phyloP scores from a whole-genome alignment of 192 early-diverging fungal species.

The Borealophlyctis nickersoniae region DNA sequence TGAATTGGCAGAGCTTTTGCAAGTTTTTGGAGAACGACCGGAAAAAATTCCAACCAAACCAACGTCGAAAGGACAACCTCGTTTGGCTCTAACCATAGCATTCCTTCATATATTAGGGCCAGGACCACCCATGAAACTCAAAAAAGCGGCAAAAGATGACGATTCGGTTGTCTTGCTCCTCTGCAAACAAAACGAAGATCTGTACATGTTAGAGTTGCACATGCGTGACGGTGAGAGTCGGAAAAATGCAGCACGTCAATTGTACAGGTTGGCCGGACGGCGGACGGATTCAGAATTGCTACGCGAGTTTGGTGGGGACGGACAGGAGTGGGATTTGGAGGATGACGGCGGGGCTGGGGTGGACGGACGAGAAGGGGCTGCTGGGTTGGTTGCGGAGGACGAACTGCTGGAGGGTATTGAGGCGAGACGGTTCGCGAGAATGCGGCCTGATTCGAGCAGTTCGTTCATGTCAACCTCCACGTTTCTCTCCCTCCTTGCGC shows the following conservation, averaged over 20 bases:
- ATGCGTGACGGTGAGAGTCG: constrained; percentile 30
- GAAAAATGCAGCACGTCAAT: neutral
- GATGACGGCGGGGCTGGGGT: neutral
- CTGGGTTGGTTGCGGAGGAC: constrained; percentile 8
- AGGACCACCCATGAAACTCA: constrained; percentile 43
- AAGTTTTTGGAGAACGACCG: constrained; percentile 3
- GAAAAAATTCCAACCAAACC: too few relatives aligned
- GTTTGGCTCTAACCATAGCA: neutral
- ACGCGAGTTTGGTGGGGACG: neutral
- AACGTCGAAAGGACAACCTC: too few relatives aligned
- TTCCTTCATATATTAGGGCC: constrained; percentile 37
- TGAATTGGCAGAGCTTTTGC: neutral
- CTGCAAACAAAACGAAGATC: constrained; percentile 55
- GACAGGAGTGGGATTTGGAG: neutral
- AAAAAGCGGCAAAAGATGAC: constrained; percentile 35
- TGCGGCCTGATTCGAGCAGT: constrained; percentile 21
- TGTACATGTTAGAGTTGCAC: constrained; percentile 56
- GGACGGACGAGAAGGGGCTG: neutral
- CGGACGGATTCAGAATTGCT: neutral
- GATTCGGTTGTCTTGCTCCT: constrained; percentile 50
- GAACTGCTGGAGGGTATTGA: neutral
- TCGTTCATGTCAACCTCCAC: constrained; percentile 25
- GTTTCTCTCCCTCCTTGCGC: constrained; percentile 24
- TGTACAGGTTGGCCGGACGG: neutral
- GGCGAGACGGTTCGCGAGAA: constrained; percentile 11